Evolutionary conservation across 2,329 filamentous ascomycete genomes (phyloP), one percentile per base, ranked within the genome.

Genomic region (Stachybotrys echinatus): DNA sequence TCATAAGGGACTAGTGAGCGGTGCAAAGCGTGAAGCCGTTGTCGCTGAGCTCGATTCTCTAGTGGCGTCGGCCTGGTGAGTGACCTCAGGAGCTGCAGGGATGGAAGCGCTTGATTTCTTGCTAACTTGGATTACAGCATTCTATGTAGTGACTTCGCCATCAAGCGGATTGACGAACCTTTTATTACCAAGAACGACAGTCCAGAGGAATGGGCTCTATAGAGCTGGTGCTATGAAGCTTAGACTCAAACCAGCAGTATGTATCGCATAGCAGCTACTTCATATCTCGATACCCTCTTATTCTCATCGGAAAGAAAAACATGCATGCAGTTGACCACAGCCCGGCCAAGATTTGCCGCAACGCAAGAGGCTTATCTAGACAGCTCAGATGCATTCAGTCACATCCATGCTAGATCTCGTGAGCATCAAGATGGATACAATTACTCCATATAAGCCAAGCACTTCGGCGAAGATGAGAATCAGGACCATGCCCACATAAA

Each of bases 161-260:
- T 99, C 63, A 95, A 92, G 73, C 82, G 88, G 61, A 89, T 99
- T 51, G 90, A 96, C 60, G 90, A 96, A 72, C 92, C 94, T 1
- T 97, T 99, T 64, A 82, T 97, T 50, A 81, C 79, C 34, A 72
- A 78, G 5, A 77, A 79, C 20, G 92, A 96, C 61, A 80, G 92
- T 65, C 74, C 74, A 55, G 82, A 85, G 50, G 91, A 95, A 61
- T 99, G 94, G 94, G 84, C 82, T 47, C 68, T 87, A 54, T 87
- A 69, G 27, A 8, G 14, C 14, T 34, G 10, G 14, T 14, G 70
- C 18, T 50, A 49, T 50, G 38, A 54, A 46, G 31, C 44, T 52
- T 52, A 48, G 48, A 44, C 53, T 47, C 45, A 44, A 53, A 53
- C 45, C 53, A 47, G 19, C 38, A 21, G 34, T 57, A 44, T 55